Evolutionary conservation across 2,329 filamentous ascomycete species (phyloP), one percentile per base, ranked within the genome.

Genomic region (Emergomyces orientalis): DNA sequence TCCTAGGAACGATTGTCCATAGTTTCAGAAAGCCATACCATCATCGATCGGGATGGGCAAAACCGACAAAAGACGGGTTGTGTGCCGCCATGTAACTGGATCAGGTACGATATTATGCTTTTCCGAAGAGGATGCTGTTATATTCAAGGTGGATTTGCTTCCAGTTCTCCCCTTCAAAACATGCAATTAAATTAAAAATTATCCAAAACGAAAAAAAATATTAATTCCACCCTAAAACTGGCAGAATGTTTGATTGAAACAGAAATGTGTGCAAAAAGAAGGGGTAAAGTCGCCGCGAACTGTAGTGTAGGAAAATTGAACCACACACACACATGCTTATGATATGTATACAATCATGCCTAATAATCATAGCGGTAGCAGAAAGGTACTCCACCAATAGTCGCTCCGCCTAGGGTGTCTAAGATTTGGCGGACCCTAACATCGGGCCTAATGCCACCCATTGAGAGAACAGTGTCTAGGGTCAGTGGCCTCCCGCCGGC

Each of bases 351-450:
- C n/a, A 39, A 37, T 43, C 9, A 32, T 17, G 2, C 51, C 37
- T 62, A 62, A 32, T 62, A 62, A 58, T 62, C 51, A 25, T 62
- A 62, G 30, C 60, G 60, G 51, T 62, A 62, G 22, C 60, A 62
- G 51, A 62, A 62, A 11, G 13, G 14, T n/a, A 25, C 45, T 11
- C 60, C 60, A 14, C 60, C 60, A 43, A 62, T 57, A 2, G 0
- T 8, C 6, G n/a, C 39, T 34, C 60, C 60, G 34, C 60, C 41
- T 7, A 62, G 30, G 51, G 60, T 62, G 43, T 62, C 51, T 27
- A 62, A 7, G 25, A 62, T 57, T 57, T 62, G 51, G 14, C 60
- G 47, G 9, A 62, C 32, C 19, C 25, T 45, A 34, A 43, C 51
- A 13, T 56, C 39, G n/a, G 60, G 49, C 5, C 30, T n/a, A 9